Evolutionary conservation across 2,329 filamentous ascomycete genomes (phyloP).

Genomic region (Fonsecaea erecta): DNA sequence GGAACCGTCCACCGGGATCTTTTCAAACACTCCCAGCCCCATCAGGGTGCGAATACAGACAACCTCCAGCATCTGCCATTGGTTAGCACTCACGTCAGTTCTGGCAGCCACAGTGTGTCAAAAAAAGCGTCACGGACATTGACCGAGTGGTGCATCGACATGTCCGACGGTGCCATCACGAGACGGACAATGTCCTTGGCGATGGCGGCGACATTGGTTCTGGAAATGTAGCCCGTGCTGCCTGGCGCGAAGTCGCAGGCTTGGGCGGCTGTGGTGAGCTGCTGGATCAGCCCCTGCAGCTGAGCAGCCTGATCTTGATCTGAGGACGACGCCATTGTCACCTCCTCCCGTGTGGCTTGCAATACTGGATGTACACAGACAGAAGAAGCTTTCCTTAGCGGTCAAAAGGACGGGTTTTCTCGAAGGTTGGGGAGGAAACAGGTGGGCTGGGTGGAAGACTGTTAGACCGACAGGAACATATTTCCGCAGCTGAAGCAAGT

Average conservation of each 20-base stretch:
- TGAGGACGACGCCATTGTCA: background rate
- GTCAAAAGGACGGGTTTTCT: background rate
- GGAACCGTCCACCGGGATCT: constrained; percentile 35
- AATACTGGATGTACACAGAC: background rate
- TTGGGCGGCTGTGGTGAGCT: constrained; percentile 17
- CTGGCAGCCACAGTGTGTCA: background rate
- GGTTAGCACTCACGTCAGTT: background rate
- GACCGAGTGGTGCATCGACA: constrained; percentile 23
- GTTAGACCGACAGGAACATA: background rate
- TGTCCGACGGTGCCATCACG: constrained; percentile 23
- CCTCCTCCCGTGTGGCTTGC: background rate
- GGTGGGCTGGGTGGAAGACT: background rate
- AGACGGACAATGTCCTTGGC: constrained; percentile 24
- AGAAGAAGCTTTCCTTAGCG: background rate
- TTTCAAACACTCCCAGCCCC: constrained; percentile 35
- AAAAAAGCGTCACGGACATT: constrained; percentile 10
- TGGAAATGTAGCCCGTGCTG: constrained; percentile 9
- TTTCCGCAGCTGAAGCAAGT: background rate
- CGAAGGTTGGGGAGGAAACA: background rate
- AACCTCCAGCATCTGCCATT: constrained; percentile 32
- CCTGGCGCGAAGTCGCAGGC: constrained; percentile 15
- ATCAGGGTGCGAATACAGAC: constrained; percentile 35
- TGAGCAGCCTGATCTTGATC: constrained; percentile 6
- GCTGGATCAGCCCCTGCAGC: constrained; percentile 14
- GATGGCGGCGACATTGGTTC: constrained; percentile 19